Percentiles rank a stretch among this genome's conserved stretches.
Conservation (phyloP, 371 early-diverging fungal genomes). For the Lichtheimia corymbifera region DNA sequence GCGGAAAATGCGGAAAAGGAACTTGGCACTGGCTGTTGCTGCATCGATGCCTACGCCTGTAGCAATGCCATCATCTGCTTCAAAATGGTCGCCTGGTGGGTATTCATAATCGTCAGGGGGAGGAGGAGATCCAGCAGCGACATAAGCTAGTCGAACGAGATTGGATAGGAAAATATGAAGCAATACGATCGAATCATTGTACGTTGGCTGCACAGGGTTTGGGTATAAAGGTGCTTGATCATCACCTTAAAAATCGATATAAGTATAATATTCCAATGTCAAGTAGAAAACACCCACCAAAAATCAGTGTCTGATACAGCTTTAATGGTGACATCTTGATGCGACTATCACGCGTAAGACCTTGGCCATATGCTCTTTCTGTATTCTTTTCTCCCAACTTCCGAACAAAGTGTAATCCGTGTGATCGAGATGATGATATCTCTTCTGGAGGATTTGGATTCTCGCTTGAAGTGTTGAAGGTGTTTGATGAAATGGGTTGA, state of each 20-base stretch:
- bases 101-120: slow-evolving; percentile 60
- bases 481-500: slow-evolving; percentile 23
- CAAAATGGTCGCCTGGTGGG: slow-evolving; percentile 51
- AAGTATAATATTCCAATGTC: not conserved
- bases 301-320: slow-evolving; percentile 33
- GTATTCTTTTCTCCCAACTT: slow-evolving; percentile 41
- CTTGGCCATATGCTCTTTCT: slow-evolving; percentile 34
- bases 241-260: slow-evolving; percentile 33
- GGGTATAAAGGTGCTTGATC: slow-evolving; percentile 59
- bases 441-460: slow-evolving; percentile 29
- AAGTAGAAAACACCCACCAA: slow-evolving; percentile 11
- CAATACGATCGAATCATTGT: slow-evolving; percentile 57
- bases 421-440: slow-evolving; percentile 27
- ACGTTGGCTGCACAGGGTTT: slow-evolving; percentile 57
- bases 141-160: slow-evolving; percentile 64
- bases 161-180: slow-evolving; percentile 60
- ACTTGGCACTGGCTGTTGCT: slow-evolving; percentile 66
- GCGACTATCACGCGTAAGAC: slow-evolving; percentile 32
- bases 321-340: slow-evolving; percentile 31
- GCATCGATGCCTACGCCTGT: slow-evolving; percentile 70
- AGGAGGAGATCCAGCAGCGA: slow-evolving; percentile 68
- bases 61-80: slow-evolving; percentile 65
- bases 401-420: slow-evolving; percentile 41
- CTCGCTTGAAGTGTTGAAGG: slow-evolving; percentile 18
- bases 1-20: slow-evolving; percentile 69